These are phyloP conservation scores for Silene latifolia DNA, from an alignment of 148 eudicot species.

Conservation along the genomic window DNA sequence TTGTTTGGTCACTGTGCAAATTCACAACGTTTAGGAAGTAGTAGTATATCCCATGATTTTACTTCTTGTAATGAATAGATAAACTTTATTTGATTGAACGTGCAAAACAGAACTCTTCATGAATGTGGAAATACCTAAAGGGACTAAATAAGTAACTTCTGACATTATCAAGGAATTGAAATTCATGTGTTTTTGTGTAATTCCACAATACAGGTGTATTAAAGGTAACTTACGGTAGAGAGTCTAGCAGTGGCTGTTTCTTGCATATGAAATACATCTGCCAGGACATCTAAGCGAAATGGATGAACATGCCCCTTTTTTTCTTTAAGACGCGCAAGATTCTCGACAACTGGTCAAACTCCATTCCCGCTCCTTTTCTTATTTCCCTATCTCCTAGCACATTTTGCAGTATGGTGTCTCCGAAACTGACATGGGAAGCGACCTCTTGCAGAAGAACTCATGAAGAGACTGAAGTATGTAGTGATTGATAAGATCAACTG, in stretches of 20 bases:
- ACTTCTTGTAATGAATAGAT: too few species aligned
- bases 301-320: slow-evolving; percentile 30
- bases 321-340: slow-evolving; percentile 17
- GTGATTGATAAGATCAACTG: slow-evolving; percentile 48
- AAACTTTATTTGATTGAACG: too few species aligned
- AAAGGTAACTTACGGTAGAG: slow-evolving; percentile 22
- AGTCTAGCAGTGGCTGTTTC: slow-evolving; percentile 25
- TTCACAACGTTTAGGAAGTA: too few species aligned
- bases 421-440: slow-evolving; percentile 41
- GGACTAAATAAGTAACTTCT: too few species aligned
- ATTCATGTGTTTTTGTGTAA: not conserved
- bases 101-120: too few species aligned
- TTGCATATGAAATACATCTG: slow-evolving; percentile 41
- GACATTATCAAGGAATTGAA: too few species aligned
- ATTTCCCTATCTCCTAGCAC: slow-evolving; percentile 54
- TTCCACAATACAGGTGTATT: not conserved
- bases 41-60: too few species aligned
- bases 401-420: slow-evolving; percentile 47
- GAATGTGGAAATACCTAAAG: too few species aligned
- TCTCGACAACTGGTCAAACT: slow-evolving; percentile 41
- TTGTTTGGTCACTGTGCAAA: too few species aligned
- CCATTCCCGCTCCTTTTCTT: slow-evolving; percentile 56
- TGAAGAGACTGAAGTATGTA: slow-evolving; percentile 44
- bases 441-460: slow-evolving; percentile 55
- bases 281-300: slow-evolving; percentile 36